Evolutionary conservation across 768 basidiomycete species (phyloP).

Genomic region (Gloeopeniophorella convolvens): DNA sequence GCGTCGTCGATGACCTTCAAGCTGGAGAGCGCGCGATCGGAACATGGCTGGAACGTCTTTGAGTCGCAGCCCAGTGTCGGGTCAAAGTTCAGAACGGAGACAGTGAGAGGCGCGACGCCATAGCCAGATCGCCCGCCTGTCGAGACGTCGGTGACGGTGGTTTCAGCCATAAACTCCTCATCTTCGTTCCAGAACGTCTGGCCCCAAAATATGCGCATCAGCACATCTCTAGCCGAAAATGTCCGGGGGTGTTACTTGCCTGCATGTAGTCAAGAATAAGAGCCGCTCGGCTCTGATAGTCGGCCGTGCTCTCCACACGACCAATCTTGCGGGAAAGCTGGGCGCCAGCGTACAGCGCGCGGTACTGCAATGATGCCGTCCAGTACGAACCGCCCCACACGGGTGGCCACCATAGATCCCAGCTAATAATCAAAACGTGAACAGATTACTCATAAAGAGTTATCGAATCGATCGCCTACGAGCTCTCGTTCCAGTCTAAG

Average conservation of each 20-base stretch:
- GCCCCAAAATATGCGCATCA: not conserved
- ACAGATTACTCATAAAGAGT: not conserved
- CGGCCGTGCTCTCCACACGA: not conserved
- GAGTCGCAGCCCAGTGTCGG: conserved; percentile 12
- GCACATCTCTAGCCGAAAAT: not conserved
- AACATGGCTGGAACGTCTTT: conserved; percentile 12
- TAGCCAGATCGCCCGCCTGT: conserved; percentile 9
- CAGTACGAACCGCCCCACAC: conserved; percentile 13
- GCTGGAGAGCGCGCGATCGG: conserved; percentile 11
- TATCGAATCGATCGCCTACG: not conserved
- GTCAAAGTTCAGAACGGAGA: conserved; percentile 14
- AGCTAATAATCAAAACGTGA: not conserved
- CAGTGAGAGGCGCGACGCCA: not conserved
- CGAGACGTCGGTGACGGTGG: conserved; percentile 7
- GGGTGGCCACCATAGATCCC: conserved; percentile 12
- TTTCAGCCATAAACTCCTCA: conserved; percentile 11
- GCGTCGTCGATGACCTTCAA: conserved; percentile 8
- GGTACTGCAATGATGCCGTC: conserved; percentile 11
- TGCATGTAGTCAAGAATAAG: conserved; percentile 15
- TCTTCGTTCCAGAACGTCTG: conserved; percentile 16
- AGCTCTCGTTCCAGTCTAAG: conserved; percentile 12
- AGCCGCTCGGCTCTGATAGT: not conserved
- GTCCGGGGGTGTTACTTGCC: not conserved
- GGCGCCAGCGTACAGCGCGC: conserved; percentile 5
- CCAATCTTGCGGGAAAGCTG: conserved; percentile 7